Evolutionary conservation across 345 rosid genomes (phyloP).

Genomic region (Citrus unshiu): DNA sequence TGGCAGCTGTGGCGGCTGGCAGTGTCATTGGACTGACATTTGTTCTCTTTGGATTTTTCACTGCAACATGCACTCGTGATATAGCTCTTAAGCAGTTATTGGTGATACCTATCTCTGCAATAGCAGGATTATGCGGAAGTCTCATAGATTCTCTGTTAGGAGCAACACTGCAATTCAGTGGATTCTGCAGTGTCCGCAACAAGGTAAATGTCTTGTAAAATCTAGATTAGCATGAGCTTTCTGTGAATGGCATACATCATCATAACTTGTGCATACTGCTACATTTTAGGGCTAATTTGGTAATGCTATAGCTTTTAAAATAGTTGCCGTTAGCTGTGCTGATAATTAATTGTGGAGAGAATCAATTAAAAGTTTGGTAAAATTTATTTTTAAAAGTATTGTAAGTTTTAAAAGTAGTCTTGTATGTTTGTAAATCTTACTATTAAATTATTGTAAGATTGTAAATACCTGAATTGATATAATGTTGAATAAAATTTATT

Average conservation of each 20-base stretch:
- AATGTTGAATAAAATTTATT: too few species aligned
- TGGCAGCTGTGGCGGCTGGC: slow-evolving; percentile 87
- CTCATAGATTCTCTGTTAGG: slow-evolving; percentile 83
- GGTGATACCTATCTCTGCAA: slow-evolving; percentile 64
- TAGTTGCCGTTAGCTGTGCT: too few species aligned
- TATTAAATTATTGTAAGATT: too few species aligned
- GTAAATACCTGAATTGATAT: too few species aligned
- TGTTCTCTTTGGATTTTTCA: slow-evolving; percentile 58
- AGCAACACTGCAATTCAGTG: slow-evolving; percentile 93
- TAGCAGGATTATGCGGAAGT: slow-evolving; percentile 86
- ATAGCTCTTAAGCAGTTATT: slow-evolving; percentile 68
- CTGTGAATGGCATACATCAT: not conserved
- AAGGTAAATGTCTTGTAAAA: slow-evolving; percentile 41
- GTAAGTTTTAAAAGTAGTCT: too few species aligned
- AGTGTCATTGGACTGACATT: slow-evolving; percentile 70
- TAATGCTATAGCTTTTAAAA: too few species aligned
- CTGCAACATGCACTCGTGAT: slow-evolving; percentile 47
- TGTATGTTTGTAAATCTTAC: too few species aligned
- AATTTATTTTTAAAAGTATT: too few species aligned
- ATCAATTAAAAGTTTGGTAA: too few species aligned
- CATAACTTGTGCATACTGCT: not conserved
- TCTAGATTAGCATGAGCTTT: not conserved
- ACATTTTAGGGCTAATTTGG: not conserved
- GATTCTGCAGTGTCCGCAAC: slow-evolving; percentile 86
- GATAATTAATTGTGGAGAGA: too few species aligned